phyloP scores from a whole-genome alignment of 106 monocot species.

The Hemerocallis citrina region DNA sequence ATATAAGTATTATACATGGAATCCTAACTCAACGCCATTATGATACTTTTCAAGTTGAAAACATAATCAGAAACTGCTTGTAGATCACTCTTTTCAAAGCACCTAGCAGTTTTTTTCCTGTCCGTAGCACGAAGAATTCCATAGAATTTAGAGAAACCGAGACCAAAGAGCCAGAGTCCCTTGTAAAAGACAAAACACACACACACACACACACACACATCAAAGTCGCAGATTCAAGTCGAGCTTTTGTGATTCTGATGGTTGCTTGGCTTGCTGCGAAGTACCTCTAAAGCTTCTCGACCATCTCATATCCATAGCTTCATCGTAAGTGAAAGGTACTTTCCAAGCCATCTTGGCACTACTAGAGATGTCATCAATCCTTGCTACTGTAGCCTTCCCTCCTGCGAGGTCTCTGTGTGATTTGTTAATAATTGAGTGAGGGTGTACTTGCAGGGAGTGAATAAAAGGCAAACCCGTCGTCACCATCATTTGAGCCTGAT shows the following conservation, averaged over 20 bases:
- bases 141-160: background rate
- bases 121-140: slow-evolving; percentile 1
- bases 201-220: slow-evolving; percentile 7
- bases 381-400: slow-evolving; percentile 10
- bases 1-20: too few relatives aligned
- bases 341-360: background rate
- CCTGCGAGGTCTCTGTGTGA: slow-evolving; percentile 14
- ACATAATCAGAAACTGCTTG: background rate
- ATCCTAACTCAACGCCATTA: background rate
- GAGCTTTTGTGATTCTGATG: slow-evolving; percentile 23
- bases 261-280: slow-evolving; percentile 17
- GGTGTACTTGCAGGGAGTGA: slow-evolving; percentile 27
- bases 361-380: slow-evolving; percentile 9
- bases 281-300: slow-evolving; percentile 30
- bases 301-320: slow-evolving; percentile 30
- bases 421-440: slow-evolving; percentile 32
- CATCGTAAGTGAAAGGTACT: slow-evolving; percentile 19
- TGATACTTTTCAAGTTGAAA: background rate
- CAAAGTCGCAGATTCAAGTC: slow-evolving; percentile 53
- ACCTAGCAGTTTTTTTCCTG: background rate
- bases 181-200: background rate
- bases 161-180: background rate
- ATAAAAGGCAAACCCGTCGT: slow-evolving; percentile 21
- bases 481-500: slow-evolving; percentile 30
- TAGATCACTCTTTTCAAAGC: background rate